phyloP scores from a whole-genome alignment of 2,329 filamentous ascomycete genomes.

The Magnaporthales sp. region DNA sequence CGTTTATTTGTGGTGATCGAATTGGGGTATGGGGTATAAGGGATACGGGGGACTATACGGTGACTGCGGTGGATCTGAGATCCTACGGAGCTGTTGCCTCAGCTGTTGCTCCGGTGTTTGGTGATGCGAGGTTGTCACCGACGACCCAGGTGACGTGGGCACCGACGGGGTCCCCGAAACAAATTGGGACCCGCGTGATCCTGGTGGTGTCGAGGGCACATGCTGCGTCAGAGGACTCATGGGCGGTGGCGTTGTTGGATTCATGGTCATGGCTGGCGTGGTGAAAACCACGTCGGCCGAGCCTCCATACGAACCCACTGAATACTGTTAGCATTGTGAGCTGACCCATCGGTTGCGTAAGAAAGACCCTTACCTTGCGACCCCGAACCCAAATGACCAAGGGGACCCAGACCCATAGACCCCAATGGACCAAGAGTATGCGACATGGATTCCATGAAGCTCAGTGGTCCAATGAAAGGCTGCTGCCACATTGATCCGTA shows the following conservation, averaged over 20 bases:
- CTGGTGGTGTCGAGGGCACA: constrained; percentile 10
- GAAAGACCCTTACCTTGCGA: constrained; percentile 9
- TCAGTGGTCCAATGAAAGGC: constrained; percentile 11
- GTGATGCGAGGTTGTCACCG: constrained; percentile 8
- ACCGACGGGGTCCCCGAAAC: constrained; percentile 7
- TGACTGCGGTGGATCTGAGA: constrained; percentile 17
- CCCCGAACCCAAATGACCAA: background rate
- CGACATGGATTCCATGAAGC: background rate
- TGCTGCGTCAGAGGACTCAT: constrained; percentile 13
- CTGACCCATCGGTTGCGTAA: background rate
- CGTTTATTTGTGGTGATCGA: background rate
- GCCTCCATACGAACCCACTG: constrained; percentile 4
- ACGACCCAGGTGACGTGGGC: constrained; percentile 11
- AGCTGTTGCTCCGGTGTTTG: constrained; percentile 16
- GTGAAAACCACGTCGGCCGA: constrained; percentile 10
- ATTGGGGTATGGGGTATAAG: background rate
- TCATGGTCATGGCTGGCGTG: constrained; percentile 14
- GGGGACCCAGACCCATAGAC: background rate
- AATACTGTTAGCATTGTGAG: constrained; percentile 7
- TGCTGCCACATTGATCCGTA: constrained; percentile 14
- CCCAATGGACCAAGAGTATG: constrained; percentile 1
- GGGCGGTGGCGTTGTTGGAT: constrained; percentile 11
- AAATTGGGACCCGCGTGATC: constrained; percentile 9
- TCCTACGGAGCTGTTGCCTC: constrained; percentile 17
- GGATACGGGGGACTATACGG: constrained; percentile 9